Evolutionary conservation across 1,139 yeast species (phyloP).

Genomic region (Geotrichum aggregatum): DNA sequence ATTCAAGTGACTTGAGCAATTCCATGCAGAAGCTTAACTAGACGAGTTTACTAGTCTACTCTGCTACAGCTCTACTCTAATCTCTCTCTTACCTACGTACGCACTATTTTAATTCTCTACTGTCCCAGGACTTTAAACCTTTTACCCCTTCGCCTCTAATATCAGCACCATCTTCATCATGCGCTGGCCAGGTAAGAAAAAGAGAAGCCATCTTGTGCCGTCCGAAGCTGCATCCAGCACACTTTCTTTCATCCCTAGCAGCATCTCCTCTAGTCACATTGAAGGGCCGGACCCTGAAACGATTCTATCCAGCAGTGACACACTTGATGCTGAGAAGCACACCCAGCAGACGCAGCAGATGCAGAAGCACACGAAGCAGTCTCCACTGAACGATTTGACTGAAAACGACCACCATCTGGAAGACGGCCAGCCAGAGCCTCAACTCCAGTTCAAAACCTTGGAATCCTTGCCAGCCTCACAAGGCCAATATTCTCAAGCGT

Average conservation of each 20-base stretch:
- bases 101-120: no score
- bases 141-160: neutral
- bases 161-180: neutral
- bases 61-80: neutral
- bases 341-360: neutral
- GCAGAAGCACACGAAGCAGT: neutral
- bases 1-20: no score
- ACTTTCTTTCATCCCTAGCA: neutral
- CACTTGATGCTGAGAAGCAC: neutral
- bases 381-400: no score
- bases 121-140: neutral
- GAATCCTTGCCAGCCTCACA: no score
- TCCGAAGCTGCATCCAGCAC: neutral
- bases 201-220: slow-evolving; percentile 12
- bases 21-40: no score
- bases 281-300: neutral
- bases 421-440: no score
- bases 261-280: neutral
- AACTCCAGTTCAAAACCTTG: no score
- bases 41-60: no score
- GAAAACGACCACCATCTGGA: no score
- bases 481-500: no score
- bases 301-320: no score
- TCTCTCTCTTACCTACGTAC: neutral
- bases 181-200: slow-evolving; percentile 20